Percentiles rank a stretch among this genome's conserved stretches.
phyloP scores from a whole-genome alignment of 371 early-diverging fungal genomes.

The Umbelopsis sp. region DNA sequence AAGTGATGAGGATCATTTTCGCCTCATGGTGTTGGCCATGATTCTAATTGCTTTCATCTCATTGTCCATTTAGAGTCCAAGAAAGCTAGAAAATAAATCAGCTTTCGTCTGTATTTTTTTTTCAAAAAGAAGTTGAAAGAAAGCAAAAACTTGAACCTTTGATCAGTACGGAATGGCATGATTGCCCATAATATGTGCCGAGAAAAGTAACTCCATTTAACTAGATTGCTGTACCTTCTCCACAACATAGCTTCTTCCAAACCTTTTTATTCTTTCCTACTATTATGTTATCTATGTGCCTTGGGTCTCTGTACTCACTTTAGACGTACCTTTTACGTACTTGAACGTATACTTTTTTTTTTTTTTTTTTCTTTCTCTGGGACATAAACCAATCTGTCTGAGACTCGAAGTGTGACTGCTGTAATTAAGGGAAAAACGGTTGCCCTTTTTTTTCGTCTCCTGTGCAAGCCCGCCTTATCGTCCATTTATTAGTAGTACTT shows the following conservation, averaged over 20 bases:
- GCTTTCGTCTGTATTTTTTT: not conserved
- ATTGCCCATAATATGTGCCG: too few species aligned
- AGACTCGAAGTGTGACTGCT: not conserved
- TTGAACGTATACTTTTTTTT: too few species aligned
- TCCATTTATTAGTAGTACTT: not conserved
- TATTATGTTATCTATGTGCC: too few species aligned
- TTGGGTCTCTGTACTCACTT: too few species aligned
- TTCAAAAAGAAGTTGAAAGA: not conserved
- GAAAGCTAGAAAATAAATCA: constrained; percentile 15
- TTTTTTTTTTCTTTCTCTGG: too few species aligned
- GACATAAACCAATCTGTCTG: too few species aligned
- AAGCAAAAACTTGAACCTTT: not conserved
- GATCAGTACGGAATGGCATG: too few species aligned
- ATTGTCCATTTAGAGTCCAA: not conserved
- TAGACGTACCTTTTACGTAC: too few species aligned
- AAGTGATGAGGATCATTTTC: not conserved
- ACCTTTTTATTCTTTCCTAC: too few species aligned
- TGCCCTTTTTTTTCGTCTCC: not conserved
- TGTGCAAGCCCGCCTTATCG: not conserved
- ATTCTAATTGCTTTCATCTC: not conserved
- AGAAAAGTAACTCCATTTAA: too few species aligned
- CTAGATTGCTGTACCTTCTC: too few species aligned
- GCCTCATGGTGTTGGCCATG: not conserved
- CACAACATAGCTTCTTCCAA: too few species aligned
- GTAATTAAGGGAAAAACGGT: not conserved